These are phyloP conservation scores for Ophryocystis elektroscirrha DNA, from an alignment of 169 alveolate genomes.

Conservation along the genomic window DNA sequence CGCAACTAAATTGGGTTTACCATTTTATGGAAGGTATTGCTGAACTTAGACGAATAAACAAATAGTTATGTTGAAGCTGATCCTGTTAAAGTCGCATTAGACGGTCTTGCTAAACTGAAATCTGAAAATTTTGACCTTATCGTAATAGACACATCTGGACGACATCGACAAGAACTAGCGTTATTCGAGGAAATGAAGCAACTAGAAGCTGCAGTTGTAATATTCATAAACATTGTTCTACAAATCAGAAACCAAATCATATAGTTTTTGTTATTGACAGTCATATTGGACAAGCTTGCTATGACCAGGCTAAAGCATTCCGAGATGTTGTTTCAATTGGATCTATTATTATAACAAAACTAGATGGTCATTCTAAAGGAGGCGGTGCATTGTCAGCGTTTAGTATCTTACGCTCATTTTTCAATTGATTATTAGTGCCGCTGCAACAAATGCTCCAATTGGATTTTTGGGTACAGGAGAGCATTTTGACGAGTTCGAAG, in stretches of 20 bases:
- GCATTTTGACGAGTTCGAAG: slow-evolving; percentile 91
- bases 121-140: slow-evolving; percentile 78
- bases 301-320: slow-evolving; percentile 94
- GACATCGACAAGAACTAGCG: slow-evolving; percentile 94
- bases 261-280: slow-evolving; percentile 89
- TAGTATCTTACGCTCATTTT: neutral
- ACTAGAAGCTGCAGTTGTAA: slow-evolving; percentile 65
- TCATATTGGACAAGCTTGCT: slow-evolving; percentile 97
- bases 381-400: slow-evolving; percentile 99
- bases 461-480: slow-evolving; percentile 94
- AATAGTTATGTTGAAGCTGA: slow-evolving; percentile 82
- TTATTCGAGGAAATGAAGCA: slow-evolving; percentile 95
- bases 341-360: slow-evolving; percentile 90
- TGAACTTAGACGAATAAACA: neutral
- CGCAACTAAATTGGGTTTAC: slow-evolving; percentile 91
- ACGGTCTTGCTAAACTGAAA: slow-evolving; percentile 84
- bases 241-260: slow-evolving; percentile 64
- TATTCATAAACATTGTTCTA: neutral
- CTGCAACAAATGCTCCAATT: slow-evolving; percentile 79
- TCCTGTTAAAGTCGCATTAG: slow-evolving; percentile 92
- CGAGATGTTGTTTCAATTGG: slow-evolving; percentile 72
- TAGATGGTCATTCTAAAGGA: slow-evolving; percentile 99
- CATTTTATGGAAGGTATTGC: slow-evolving; percentile 78
- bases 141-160: slow-evolving; percentile 97
- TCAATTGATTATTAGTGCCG: slow-evolving; percentile 35